Percentiles rank a stretch among this genome's conserved stretches.
Conservation (phyloP, 1,284 basidiomycete genomes). For the Malassezia sympodialis region DNA sequence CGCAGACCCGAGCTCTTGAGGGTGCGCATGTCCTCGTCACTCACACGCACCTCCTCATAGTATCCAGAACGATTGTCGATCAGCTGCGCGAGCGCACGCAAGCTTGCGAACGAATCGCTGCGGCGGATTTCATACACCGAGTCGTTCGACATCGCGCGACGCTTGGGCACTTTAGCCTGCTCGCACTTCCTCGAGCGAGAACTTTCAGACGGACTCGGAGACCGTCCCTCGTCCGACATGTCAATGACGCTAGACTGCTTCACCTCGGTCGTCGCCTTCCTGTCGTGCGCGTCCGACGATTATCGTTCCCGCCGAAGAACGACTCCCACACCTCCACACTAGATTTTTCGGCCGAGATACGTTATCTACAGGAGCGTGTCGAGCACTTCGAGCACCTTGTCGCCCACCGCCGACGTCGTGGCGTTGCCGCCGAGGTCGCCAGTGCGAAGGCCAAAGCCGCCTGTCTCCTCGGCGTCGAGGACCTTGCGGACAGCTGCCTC, state of each 20-base stretch:
- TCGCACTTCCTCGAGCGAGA: neutral
- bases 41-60: constrained; percentile 30
- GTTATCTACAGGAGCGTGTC: constrained; percentile 54
- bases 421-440: constrained; percentile 75
- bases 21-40: constrained; percentile 22
- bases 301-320: neutral
- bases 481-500: constrained; percentile 81
- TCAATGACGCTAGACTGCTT: neutral
- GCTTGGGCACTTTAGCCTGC: neutral
- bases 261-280: neutral
- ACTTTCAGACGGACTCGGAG: neutral
- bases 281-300: neutral
- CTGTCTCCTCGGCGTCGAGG: constrained; percentile 62
- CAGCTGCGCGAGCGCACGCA: constrained; percentile 32
- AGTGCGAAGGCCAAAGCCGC: constrained; percentile 72
- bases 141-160: constrained; percentile 2
- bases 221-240: neutral
- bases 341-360: neutral
- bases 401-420: constrained; percentile 69
- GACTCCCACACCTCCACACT: neutral
- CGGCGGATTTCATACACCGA: neutral
- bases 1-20: constrained; percentile 24
- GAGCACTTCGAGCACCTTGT: constrained; percentile 69
- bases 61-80: constrained; percentile 39
- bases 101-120: constrained; percentile 32